Percentiles rank a stretch among this genome's conserved stretches.
These are phyloP conservation scores for Elaphomyces granulatus DNA, from an alignment of 495 filamentous ascomycete genomes.

Conservation along the genomic window DNA sequence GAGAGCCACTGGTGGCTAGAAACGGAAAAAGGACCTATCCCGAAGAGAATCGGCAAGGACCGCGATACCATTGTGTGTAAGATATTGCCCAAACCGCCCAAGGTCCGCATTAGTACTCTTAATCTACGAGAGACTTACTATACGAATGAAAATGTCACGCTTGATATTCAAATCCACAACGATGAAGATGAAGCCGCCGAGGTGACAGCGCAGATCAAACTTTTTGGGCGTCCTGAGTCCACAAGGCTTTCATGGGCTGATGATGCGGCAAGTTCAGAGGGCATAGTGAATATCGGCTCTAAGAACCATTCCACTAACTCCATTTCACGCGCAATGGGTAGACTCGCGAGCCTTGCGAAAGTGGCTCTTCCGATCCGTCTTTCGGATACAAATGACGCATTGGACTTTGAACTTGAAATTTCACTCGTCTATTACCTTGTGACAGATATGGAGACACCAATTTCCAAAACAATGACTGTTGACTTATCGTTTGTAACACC, in stretches of 20 bases:
- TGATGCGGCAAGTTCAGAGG: slow-evolving; percentile 13
- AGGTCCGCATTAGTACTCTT: slow-evolving; percentile 58
- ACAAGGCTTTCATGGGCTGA: slow-evolving; percentile 32
- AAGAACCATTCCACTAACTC: slow-evolving; percentile 17
- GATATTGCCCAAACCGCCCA: slow-evolving; percentile 80
- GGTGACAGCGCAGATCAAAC: slow-evolving; percentile 48
- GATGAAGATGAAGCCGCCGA: slow-evolving; percentile 70
- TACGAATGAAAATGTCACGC: slow-evolving; percentile 54
- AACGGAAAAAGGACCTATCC: slow-evolving; percentile 21
- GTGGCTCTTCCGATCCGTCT: slow-evolving; percentile 22
- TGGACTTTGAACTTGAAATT: slow-evolving; percentile 55
- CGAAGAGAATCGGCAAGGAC: slow-evolving; percentile 27
- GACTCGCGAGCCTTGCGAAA: slow-evolving; percentile 35
- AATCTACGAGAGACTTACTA: slow-evolving; percentile 59
- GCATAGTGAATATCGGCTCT: slow-evolving; percentile 6
- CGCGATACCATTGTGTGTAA: slow-evolving; percentile 35
- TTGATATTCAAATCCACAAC: slow-evolving; percentile 61
- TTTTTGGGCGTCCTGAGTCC: slow-evolving; percentile 45
- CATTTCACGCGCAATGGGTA: slow-evolving; percentile 22
- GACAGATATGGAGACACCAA: slow-evolving; percentile 70
- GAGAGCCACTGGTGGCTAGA: slow-evolving; percentile 42
- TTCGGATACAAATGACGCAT: slow-evolving; percentile 31
- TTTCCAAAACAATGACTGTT: slow-evolving; percentile 52
- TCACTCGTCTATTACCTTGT: slow-evolving; percentile 61
- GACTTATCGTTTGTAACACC: slow-evolving; percentile 61